Conservation (phyloP, 306 rosid genomes). For the Vigna mungo region DNA sequence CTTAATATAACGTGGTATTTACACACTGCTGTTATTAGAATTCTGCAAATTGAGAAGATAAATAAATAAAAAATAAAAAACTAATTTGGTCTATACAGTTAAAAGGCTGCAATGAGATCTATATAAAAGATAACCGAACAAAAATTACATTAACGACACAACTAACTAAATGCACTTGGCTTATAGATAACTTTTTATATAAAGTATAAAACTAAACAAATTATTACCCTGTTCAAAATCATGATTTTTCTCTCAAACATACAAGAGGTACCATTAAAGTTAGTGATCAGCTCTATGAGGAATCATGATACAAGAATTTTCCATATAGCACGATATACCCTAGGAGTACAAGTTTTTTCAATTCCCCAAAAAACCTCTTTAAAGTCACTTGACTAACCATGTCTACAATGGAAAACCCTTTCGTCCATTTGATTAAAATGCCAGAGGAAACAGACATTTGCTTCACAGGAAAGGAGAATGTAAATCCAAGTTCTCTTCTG, state of each 20-base stretch:
- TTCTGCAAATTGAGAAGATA: conserved; percentile 22
- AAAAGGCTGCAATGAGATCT: background rate
- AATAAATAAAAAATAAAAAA: conserved; percentile 30
- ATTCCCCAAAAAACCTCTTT: conserved; percentile 32
- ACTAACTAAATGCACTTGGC: background rate
- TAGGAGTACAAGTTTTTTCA: conserved; percentile 36
- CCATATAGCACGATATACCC: conserved; percentile 20
- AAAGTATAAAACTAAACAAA: background rate
- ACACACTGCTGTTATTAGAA: conserved; percentile 14
- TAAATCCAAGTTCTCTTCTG: conserved; percentile 85
- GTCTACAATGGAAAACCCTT: conserved; percentile 74
- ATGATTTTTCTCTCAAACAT: background rate
- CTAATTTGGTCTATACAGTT: conserved; percentile 26
- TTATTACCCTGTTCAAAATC: background rate
- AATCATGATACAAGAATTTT: background rate
- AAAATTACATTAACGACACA: background rate
- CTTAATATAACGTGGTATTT: conserved; percentile 18
- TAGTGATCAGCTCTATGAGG: background rate
- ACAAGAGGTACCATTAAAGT: conserved; percentile 1
- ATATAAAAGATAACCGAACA: background rate
- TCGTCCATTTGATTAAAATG: conserved; percentile 89
- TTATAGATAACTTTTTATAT: background rate
- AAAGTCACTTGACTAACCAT: conserved; percentile 69
- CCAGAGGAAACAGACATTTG: conserved; percentile 82
- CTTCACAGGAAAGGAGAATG: conserved; percentile 92